These are phyloP conservation scores for Pseudogymnoascus sp. DNA, from an alignment of 2,329 filamentous ascomycete genomes.

Conservation along the genomic window DNA sequence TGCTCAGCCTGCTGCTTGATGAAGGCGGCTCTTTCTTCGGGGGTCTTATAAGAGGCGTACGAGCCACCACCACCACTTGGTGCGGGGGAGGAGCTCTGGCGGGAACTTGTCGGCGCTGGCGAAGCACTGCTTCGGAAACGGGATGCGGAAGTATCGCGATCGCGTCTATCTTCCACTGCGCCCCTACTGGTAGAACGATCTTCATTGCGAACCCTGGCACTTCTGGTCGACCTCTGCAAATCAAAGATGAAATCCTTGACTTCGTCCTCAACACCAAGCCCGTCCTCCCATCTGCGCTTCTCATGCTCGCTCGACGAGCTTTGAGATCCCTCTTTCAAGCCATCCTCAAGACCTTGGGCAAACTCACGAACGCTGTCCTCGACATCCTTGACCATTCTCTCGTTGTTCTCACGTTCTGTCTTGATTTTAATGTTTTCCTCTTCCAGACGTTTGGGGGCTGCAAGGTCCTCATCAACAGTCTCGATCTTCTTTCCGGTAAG, in stretches of 20 bases:
- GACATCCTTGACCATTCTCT: conserved; percentile 92
- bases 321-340: conserved; percentile 70
- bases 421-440: conserved; percentile 76
- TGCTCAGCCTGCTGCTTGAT: conserved; percentile 97
- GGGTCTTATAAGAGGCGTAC: conserved; percentile 79
- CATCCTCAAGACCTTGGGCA: conserved; percentile 75
- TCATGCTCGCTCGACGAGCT: conserved; percentile 81
- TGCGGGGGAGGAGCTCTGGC: conserved; percentile 32
- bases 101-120: conserved; percentile 36
- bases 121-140: conserved; percentile 31
- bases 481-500: conserved; percentile 78
- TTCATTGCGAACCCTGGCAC: conserved; percentile 59
- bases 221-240: conserved; percentile 76
- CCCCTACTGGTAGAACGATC: conserved; percentile 44
- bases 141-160: conserved; percentile 21
- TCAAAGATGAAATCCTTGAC: conserved; percentile 98
- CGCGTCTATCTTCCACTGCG: conserved; percentile 21
- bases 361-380: conserved; percentile 94
- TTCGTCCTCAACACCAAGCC: conserved; percentile 89
- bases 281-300: conserved; percentile 90
- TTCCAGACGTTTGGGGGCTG: conserved; percentile 77
- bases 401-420: conserved; percentile 86
- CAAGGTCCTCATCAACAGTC: conserved; percentile 60
- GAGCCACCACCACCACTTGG: conserved; percentile 50
- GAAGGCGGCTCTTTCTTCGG: conserved; percentile 88